Conservation (phyloP, 169 alveolate species). For the Theileria luwenshuni region DNA sequence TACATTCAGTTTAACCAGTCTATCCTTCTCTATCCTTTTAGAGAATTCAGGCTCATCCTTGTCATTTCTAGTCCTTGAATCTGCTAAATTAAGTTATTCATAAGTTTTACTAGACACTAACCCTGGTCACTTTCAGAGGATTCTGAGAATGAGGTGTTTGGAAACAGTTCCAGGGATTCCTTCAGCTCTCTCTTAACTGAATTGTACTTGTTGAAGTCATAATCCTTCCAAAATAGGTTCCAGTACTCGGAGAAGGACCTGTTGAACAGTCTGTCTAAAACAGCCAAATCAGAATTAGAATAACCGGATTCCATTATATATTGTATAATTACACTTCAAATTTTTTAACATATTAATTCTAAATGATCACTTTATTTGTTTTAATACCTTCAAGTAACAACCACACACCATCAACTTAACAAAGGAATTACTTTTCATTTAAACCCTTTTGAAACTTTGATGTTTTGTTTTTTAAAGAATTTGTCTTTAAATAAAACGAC, state of each 20-base stretch:
- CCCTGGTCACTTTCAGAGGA: not conserved
- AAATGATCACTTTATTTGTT: too few relatives aligned
- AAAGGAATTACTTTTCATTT: too few relatives aligned
- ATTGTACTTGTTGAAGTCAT: slow-evolving; percentile 17
- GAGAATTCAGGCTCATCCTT: slow-evolving; percentile 12
- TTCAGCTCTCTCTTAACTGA: slow-evolving; percentile 33
- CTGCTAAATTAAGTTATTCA: not conserved
- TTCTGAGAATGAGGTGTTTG: not conserved
- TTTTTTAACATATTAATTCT: not conserved
- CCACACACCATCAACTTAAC: too few relatives aligned
- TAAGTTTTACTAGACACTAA: not conserved
- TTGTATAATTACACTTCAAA: not conserved
- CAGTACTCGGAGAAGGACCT: slow-evolving; percentile 63
- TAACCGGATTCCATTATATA: not conserved
- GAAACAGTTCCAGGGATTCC: slow-evolving; percentile 7
- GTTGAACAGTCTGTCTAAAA: slow-evolving; percentile 32
- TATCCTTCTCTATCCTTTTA: slow-evolving; percentile 18
- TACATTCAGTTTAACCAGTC: slow-evolving; percentile 20
- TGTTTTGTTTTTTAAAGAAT: not conserved
- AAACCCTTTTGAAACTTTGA: not conserved
- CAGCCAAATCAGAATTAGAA: slow-evolving; percentile 27
- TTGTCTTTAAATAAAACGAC: slow-evolving; percentile 13
- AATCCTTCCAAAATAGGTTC: slow-evolving; percentile 41
- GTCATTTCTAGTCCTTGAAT: not conserved
- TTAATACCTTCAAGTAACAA: too few relatives aligned